phyloP scores from a whole-genome alignment of 805 yeast genomes.

The Saccharomycopsis capsularis region DNA sequence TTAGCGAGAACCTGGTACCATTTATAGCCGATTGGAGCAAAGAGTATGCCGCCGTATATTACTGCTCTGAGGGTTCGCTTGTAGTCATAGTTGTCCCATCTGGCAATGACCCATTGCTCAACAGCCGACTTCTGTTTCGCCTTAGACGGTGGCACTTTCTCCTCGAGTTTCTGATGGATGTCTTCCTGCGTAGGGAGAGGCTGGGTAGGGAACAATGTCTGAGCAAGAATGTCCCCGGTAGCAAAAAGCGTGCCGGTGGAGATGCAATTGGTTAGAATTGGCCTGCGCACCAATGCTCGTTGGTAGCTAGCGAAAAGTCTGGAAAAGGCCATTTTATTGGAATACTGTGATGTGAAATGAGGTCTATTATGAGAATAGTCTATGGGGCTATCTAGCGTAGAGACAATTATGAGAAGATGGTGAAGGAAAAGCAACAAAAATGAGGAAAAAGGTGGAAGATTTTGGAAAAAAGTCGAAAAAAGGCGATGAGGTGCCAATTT shows the following conservation, averaged over 20 bases:
- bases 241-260: conserved; percentile 62
- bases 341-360: too few relatives aligned
- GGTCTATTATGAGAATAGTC: too few relatives aligned
- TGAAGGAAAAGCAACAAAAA: too few relatives aligned
- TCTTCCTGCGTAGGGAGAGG: conserved; percentile 13
- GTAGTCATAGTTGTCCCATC: conserved; percentile 39
- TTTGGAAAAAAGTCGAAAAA: too few relatives aligned
- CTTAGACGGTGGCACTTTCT: not conserved
- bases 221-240: conserved; percentile 71
- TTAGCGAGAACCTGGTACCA: conserved; percentile 53
- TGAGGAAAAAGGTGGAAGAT: too few relatives aligned
- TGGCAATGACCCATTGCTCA: not conserved
- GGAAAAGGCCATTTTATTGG: conserved; percentile 1
- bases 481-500: too few relatives aligned
- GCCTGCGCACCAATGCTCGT: conserved; percentile 33
- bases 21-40: conserved; percentile 66
- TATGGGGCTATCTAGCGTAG: too few relatives aligned
- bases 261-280: conserved; percentile 47
- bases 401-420: too few relatives aligned
- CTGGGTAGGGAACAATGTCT: conserved; percentile 38
- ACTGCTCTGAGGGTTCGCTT: conserved; percentile 56
- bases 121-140: not conserved
- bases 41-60: conserved; percentile 63
- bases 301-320: conserved; percentile 15
- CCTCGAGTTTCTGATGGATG: conserved; percentile 1